Conservation (phyloP, 2,329 filamentous ascomycete species). For the Pezicula radicicola region DNA sequence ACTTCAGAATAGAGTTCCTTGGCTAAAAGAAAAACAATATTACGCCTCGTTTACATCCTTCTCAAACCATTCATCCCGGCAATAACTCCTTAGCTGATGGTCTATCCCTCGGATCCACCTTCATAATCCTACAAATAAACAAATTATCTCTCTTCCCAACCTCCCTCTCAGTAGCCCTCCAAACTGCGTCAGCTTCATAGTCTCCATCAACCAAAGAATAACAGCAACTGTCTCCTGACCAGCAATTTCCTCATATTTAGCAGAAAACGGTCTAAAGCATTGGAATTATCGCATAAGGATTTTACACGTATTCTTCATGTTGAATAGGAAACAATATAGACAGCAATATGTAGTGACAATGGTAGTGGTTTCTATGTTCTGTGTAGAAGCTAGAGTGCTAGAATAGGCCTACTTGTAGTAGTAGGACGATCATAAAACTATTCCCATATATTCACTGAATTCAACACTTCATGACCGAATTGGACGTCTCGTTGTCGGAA, state of each 20-base stretch:
- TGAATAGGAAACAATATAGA: too few relatives aligned
- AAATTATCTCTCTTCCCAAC: background rate
- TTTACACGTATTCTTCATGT: slow-evolving; percentile 13
- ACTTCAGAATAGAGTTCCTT: too few relatives aligned
- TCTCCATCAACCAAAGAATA: slow-evolving; percentile 7
- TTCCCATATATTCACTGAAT: too few relatives aligned
- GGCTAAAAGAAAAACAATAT: too few relatives aligned
- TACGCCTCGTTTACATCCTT: too few relatives aligned
- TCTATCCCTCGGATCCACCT: background rate
- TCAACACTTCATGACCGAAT: too few relatives aligned
- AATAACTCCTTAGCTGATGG: background rate
- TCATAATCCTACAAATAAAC: background rate
- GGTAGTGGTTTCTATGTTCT: too few relatives aligned
- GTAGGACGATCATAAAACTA: too few relatives aligned
- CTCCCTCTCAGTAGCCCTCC: background rate
- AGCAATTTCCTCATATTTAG: slow-evolving; percentile 10
- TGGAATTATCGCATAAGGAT: slow-evolving; percentile 8
- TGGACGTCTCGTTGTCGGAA: slow-evolving; percentile 5
- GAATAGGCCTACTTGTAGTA: too few relatives aligned
- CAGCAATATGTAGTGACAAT: too few relatives aligned
- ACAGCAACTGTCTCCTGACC: slow-evolving; percentile 3
- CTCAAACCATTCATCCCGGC: too few relatives aligned
- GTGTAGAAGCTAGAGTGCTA: too few relatives aligned
- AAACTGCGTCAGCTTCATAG: background rate
- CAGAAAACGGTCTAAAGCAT: slow-evolving; percentile 8